These are phyloP conservation scores for Thelonectria discophora DNA, from an alignment of 2,329 filamentous ascomycete species.

Conservation along the genomic window DNA sequence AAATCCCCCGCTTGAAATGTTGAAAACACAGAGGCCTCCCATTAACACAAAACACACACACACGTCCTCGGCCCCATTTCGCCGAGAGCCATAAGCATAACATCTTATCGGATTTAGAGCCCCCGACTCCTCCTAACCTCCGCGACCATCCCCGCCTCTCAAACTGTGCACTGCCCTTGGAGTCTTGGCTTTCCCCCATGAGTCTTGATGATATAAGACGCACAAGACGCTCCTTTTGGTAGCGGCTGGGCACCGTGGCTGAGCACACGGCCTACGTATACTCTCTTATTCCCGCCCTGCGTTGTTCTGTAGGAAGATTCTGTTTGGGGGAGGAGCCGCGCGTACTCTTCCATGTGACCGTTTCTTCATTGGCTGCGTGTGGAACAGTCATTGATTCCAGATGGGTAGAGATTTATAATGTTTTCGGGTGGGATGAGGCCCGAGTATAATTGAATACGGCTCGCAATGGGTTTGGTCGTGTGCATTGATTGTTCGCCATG, in stretches of 20 bases:
- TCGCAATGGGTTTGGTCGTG: neutral
- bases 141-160: neutral
- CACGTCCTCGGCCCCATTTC: neutral
- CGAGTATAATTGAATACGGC: neutral
- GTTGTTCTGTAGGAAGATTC: too few species aligned
- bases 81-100: neutral
- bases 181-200: neutral
- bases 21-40: neutral
- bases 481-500: neutral
- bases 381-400: neutral
- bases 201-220: constrained; percentile 15
- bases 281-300: neutral
- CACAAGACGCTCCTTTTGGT: neutral
- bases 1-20: too few species aligned
- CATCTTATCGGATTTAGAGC: constrained; percentile 8
- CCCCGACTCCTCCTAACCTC: neutral
- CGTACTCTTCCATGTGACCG: neutral
- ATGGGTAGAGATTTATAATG: constrained; percentile 1
- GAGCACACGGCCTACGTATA: constrained; percentile 20
- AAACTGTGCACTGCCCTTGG: constrained; percentile 11
- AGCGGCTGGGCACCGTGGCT: constrained; percentile 22
- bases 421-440: neutral
- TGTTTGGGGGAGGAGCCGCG: too few species aligned
- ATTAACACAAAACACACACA: neutral
- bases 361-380: neutral